Conservation (phyloP, 306 rosid species). For the Sechiopsis laciniata region DNA sequence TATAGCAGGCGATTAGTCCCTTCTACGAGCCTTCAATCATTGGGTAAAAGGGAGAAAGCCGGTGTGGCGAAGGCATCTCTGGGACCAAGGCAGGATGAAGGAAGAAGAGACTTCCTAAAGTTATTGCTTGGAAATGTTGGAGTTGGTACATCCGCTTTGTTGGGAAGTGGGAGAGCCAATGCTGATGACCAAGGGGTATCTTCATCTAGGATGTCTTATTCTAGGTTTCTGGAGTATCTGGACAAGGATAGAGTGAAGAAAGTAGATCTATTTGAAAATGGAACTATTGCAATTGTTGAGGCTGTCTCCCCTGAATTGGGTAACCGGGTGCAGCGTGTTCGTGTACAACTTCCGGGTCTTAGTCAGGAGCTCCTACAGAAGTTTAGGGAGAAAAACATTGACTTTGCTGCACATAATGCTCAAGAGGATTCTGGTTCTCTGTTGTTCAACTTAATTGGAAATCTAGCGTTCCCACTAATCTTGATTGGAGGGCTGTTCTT, state of each 20-base stretch:
- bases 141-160: conserved; percentile 55
- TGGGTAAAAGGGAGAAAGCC: conserved; percentile 34
- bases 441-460: conserved; percentile 77
- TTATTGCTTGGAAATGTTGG: conserved; percentile 59
- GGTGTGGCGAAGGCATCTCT: conserved; percentile 46
- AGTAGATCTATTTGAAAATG: conserved; percentile 87
- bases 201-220: conserved; percentile 92
- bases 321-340: conserved; percentile 78
- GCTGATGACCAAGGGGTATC: conserved; percentile 95
- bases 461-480: conserved; percentile 84
- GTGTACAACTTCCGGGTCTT: conserved; percentile 94
- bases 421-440: conserved; percentile 92
- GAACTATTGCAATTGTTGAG: conserved; percentile 84
- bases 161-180: conserved; percentile 56
- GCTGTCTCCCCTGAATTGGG: conserved; percentile 90
- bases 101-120: conserved; percentile 78
- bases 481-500: conserved; percentile 88
- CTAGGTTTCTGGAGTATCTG: conserved; percentile 85
- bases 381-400: conserved; percentile 89
- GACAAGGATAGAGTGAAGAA: conserved; percentile 87
- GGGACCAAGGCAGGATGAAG: conserved; percentile 52
- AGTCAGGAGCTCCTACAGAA: conserved; percentile 96
- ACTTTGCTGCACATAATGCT: conserved; percentile 96
- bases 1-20: conserved; percentile 41
- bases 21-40: conserved; percentile 37